Conservation (phyloP, 192 early-diverging fungal genomes). For the Podila horticola region DNA sequence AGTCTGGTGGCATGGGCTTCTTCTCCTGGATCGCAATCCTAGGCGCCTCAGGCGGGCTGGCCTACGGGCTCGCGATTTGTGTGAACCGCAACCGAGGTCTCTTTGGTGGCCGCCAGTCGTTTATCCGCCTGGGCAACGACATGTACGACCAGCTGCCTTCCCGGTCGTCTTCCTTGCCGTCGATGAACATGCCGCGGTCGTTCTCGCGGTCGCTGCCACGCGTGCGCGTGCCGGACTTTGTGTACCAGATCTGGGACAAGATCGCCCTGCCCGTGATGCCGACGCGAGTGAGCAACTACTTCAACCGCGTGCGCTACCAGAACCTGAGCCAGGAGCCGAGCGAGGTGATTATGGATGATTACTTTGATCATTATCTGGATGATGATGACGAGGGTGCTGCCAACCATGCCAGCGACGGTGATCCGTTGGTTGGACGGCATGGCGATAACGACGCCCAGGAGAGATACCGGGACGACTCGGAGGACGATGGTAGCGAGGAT, state of each 20-base stretch:
- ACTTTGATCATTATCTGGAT: slow-evolving; percentile 53
- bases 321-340: slow-evolving; percentile 48
- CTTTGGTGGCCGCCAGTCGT: slow-evolving; percentile 12
- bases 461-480: slow-evolving; percentile 29
- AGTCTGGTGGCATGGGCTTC: slow-evolving; percentile 46
- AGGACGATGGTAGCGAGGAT: slow-evolving; percentile 25
- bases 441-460: slow-evolving; percentile 42
- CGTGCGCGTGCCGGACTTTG: slow-evolving; percentile 26
- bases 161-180: slow-evolving; percentile 36
- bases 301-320: slow-evolving; percentile 33
- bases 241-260: slow-evolving; percentile 40
- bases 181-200: slow-evolving; percentile 41
- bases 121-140: slow-evolving; percentile 41
- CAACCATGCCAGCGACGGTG: neutral
- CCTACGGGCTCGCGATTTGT: slow-evolving; percentile 16
- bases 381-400: slow-evolving; percentile 37
- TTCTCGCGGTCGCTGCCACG: slow-evolving; percentile 25
- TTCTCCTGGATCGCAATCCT: slow-evolving; percentile 42
- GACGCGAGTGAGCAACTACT: slow-evolving; percentile 9
- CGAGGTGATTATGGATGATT: slow-evolving; percentile 52
- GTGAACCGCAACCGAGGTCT: slow-evolving; percentile 18
- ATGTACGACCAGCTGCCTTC: slow-evolving; percentile 40
- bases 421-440: slow-evolving; percentile 8
- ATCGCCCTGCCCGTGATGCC: slow-evolving; percentile 12
- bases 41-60: slow-evolving; percentile 20